phyloP scores from a whole-genome alignment of 306 rosid species.

The Prunus persica region Prunus_persica_NCBIv2 NC_034011.1:2289501-2290000 shows the following conservation, averaged over 20 bases:
- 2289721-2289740: conserved; percentile 71
- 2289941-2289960: conserved; percentile 25
- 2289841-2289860: not conserved
- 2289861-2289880: too few species aligned
- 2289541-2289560: conserved; percentile 31
- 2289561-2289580: conserved; percentile 57
- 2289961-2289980: conserved; percentile 70
- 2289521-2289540: not conserved
- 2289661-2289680: conserved; percentile 76
- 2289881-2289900: too few species aligned
- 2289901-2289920: not conserved
- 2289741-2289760: conserved; percentile 49
- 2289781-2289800: conserved; percentile 8
- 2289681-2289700: conserved; percentile 70
- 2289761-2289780: conserved; percentile 15
- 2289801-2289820: conserved; percentile 9
- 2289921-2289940: not conserved
- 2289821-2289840: not conserved
- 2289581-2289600: conserved; percentile 83
- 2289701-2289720: conserved; percentile 55
- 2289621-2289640: conserved; percentile 77
- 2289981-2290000: conserved; percentile 83
- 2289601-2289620: conserved; percentile 54
- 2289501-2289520: not conserved
- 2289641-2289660: conserved; percentile 54